Evolutionary conservation across 495 filamentous ascomycete species (phyloP).

Genomic region (Penicillium salamii): DNA sequence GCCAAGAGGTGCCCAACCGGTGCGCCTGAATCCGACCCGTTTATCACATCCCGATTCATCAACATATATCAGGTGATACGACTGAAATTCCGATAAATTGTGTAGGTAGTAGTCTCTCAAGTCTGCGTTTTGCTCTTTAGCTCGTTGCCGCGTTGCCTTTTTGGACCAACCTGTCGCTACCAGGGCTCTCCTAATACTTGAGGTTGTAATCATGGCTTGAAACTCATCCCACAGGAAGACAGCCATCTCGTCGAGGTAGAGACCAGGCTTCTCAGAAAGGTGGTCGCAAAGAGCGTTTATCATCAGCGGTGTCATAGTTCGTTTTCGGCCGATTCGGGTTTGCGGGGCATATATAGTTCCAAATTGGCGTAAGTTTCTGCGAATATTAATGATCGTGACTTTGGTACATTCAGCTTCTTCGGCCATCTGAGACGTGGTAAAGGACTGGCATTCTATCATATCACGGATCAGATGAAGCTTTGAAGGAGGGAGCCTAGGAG

Average conservation of each 20-base stretch:
- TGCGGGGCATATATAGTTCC: background rate
- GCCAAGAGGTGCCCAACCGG: slow-evolving; percentile 26
- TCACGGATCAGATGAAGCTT: background rate
- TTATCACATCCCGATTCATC: slow-evolving; percentile 33
- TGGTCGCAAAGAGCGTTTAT: background rate
- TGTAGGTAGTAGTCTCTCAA: slow-evolving; percentile 33
- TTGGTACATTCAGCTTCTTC: slow-evolving; percentile 1
- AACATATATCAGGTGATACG: slow-evolving; percentile 32
- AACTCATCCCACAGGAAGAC: slow-evolving; percentile 18
- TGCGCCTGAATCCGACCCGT: slow-evolving; percentile 20
- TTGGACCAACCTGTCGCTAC: slow-evolving; percentile 8
- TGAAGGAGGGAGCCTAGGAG: slow-evolving; percentile 8
- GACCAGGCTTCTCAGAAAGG: slow-evolving; percentile 1
- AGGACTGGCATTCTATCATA: background rate
- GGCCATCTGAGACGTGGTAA: background rate
- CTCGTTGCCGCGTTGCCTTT: slow-evolving; percentile 12
- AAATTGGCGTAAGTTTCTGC: background rate
- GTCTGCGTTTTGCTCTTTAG: slow-evolving; percentile 29
- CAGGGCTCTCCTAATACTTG: slow-evolving; percentile 5
- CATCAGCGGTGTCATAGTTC: background rate
- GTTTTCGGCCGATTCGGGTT: background rate
- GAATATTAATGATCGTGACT: background rate
- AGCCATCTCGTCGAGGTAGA: slow-evolving; percentile 19
- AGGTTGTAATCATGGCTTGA: background rate
- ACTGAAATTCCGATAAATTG: slow-evolving; percentile 27